Percentiles rank a stretch among this genome's conserved stretches.
Conservation (phyloP, 257 asterid genomes). For the Agastache rugosa region DNA sequence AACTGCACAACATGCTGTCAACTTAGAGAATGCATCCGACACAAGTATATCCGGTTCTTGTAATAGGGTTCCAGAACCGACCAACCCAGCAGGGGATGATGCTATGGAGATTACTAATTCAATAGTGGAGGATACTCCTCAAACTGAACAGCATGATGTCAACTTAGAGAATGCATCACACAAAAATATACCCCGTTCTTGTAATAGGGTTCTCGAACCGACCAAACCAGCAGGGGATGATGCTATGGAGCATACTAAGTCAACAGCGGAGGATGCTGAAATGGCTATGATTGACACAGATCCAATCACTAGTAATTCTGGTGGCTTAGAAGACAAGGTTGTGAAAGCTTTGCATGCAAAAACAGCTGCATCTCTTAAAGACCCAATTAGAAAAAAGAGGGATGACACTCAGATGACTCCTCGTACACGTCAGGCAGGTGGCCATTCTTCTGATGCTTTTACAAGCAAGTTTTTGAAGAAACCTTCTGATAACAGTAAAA, state of each 20-base stretch:
- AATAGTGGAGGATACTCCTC: too few species aligned
- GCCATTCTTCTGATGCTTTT: conserved; percentile 16
- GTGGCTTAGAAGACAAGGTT: background rate
- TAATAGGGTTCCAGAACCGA: background rate
- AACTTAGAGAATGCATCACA: conserved; percentile 3
- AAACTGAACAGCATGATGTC: conserved; percentile 17
- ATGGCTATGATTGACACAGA: background rate
- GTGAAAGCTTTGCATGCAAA: conserved; percentile 16
- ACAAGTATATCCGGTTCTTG: background rate
- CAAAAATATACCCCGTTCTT: background rate
- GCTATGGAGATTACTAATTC: too few species aligned
- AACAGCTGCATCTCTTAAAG: conserved; percentile 3
- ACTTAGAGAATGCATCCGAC: background rate
- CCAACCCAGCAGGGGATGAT: too few species aligned
- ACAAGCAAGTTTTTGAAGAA: background rate
- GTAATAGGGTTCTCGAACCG: background rate
- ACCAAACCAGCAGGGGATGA: background rate
- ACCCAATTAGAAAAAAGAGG: conserved; percentile 5
- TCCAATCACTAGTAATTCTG: too few species aligned
- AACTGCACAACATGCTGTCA: conserved; percentile 16
- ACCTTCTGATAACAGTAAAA: conserved; percentile 25
- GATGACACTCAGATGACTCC: conserved; percentile 24
- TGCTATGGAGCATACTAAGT: conserved; percentile 6
- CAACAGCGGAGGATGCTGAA: conserved; percentile 2
- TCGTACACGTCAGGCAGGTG: conserved; percentile 2